Percentiles rank a stretch among this genome's conserved stretches.
Conservation (phyloP, 768 basidiomycete species). For the Hericium erinaceus region DNA sequence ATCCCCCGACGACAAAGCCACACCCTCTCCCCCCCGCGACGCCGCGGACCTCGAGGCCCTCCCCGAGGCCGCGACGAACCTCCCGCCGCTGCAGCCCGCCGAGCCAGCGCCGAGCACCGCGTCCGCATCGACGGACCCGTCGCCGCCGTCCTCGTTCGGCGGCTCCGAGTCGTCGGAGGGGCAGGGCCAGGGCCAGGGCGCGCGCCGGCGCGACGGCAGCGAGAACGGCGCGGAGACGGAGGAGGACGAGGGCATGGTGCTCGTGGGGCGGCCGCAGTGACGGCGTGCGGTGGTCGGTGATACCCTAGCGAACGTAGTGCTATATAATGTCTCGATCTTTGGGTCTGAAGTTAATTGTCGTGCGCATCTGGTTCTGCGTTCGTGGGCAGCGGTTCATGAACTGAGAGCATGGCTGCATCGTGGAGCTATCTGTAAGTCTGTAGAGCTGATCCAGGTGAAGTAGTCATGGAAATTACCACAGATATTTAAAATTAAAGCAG, state of each 20-base stretch:
- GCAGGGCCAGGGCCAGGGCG: constrained; percentile 13
- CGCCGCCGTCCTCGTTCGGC: constrained; percentile 15
- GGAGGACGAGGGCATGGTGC: constrained; percentile 76
- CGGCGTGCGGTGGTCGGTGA: background rate
- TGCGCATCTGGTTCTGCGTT: too few relatives aligned
- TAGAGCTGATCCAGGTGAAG: too few relatives aligned
- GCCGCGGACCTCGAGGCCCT: constrained; percentile 51
- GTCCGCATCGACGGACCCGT: constrained; percentile 1
- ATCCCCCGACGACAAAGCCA: background rate
- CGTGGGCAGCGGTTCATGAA: too few relatives aligned
- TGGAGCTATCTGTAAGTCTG: too few relatives aligned
- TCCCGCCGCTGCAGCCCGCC: background rate
- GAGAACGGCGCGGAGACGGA: constrained; percentile 69
- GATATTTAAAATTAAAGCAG: constrained; percentile 31
- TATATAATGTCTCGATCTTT: background rate
- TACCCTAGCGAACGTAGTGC: background rate
- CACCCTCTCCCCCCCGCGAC: constrained; percentile 48
- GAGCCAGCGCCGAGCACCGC: background rate
- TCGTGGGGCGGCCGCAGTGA: constrained; percentile 51
- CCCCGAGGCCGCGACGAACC: constrained; percentile 13
- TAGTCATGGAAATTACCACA: too few relatives aligned
- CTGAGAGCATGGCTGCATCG: too few relatives aligned
- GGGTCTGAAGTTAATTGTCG: background rate
- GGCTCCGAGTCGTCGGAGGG: constrained; percentile 21
- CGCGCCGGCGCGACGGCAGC: constrained; percentile 50